Conservation (phyloP, 139 green algal species). For the Zygnema cylindricum region DNA sequence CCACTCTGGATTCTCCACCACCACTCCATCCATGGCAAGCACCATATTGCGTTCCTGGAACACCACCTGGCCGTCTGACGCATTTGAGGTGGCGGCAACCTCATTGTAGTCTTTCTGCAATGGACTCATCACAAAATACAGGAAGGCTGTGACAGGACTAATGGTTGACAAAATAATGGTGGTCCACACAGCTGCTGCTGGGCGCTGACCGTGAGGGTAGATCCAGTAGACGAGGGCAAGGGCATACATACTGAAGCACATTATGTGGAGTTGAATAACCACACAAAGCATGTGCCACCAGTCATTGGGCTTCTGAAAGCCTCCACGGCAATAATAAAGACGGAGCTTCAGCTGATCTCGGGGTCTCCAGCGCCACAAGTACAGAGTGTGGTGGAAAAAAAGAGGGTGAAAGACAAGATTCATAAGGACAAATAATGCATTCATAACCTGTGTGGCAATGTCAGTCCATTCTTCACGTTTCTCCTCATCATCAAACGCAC, state of each 20-base stretch:
- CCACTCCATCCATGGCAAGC: neutral
- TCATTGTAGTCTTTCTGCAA: constrained; percentile 17
- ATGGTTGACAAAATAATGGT: neutral
- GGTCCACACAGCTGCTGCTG: neutral
- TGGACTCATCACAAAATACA: constrained; percentile 43
- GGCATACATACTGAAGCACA: constrained; percentile 36
- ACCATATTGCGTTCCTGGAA: neutral
- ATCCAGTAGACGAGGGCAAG: constrained; percentile 31
- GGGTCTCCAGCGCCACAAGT: constrained; percentile 8
- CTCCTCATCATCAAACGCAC: constrained; percentile 9
- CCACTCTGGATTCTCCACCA: constrained; percentile 40
- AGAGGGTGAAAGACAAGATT: constrained; percentile 37
- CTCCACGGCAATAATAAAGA: constrained; percentile 37
- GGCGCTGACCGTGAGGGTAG: constrained; percentile 17
- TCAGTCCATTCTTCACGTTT: constrained; percentile 38
- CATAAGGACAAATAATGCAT: constrained; percentile 47
- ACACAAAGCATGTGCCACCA: constrained; percentile 40
- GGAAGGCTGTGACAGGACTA: neutral
- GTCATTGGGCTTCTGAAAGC: constrained; percentile 39
- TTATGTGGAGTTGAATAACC: constrained; percentile 43
- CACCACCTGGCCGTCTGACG: neutral
- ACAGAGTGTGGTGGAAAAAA: neutral
- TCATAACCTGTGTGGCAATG: constrained; percentile 30
- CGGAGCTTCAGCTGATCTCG: constrained; percentile 27
- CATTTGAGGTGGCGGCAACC: neutral